Conservation (phyloP, 306 rosid species). For the Pueraria montana region DNA sequence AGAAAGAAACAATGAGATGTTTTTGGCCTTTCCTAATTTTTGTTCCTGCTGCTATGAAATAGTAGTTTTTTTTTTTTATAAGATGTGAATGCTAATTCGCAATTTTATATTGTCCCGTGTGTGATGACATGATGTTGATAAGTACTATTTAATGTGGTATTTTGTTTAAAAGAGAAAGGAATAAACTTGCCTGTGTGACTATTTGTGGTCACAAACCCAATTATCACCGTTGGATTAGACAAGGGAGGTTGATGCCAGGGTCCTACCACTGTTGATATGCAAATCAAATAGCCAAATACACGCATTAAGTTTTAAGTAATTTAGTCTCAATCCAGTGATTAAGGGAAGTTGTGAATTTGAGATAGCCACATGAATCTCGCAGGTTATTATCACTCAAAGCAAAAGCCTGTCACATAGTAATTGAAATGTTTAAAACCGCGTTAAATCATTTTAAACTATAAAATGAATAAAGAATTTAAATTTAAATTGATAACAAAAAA, state of each 20-base stretch:
- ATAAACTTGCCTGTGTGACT: constrained; percentile 29
- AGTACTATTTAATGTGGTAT: constrained; percentile 54
- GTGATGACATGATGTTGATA: constrained; percentile 72
- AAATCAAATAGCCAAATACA: background rate
- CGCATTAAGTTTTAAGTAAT: constrained; percentile 14
- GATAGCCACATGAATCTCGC: no score
- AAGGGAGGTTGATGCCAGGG: constrained; percentile 1
- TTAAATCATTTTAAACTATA: no score
- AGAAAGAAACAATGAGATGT: constrained; percentile 57
- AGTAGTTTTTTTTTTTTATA: background rate
- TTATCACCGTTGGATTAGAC: constrained; percentile 60
- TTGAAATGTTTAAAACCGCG: background rate
- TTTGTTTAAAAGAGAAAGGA: background rate
- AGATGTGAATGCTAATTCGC: constrained; percentile 39
- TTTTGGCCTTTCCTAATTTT: constrained; percentile 56
- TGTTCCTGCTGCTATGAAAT: background rate
- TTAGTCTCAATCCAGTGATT: constrained; percentile 41
- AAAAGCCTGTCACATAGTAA: background rate
- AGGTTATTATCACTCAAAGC: no score
- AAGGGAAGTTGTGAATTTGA: no score
- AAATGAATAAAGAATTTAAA: no score
- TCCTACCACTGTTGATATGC: constrained; percentile 37
- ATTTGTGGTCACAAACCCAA: constrained; percentile 34
- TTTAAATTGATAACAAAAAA: no score
- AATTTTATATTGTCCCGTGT: constrained; percentile 50